These are phyloP conservation scores for Pyrenophora tritici-repentis DNA, from an alignment of 2,329 filamentous ascomycete genomes.

Conservation along the genomic window DNA sequence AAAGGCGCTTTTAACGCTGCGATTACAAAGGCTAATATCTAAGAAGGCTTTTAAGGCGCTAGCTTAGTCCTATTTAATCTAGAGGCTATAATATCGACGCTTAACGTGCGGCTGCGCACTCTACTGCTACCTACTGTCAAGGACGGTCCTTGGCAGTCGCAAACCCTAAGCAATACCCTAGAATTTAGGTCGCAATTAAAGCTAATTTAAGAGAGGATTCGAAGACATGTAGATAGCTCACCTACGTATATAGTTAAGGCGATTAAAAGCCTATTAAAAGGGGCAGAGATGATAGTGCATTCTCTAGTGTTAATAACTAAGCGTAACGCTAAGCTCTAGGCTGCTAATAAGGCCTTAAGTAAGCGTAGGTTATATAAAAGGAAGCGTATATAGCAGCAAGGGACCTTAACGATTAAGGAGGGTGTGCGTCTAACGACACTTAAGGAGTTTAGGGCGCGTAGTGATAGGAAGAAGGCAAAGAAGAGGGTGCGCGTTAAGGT, in stretches of 20 bases:
- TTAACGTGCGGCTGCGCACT: conserved; percentile 24
- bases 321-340: neutral
- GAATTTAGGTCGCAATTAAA: no score
- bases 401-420: no score
- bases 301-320: neutral
- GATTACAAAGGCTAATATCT: conserved; percentile 23
- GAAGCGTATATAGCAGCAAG: no score
- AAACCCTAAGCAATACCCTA: no score
- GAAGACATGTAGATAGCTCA: conserved; percentile 1
- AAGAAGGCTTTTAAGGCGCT: conserved; percentile 37
- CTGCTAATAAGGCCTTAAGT: conserved; percentile 3
- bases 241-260: conserved; percentile 1
- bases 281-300: no score
- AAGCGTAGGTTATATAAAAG: conserved; percentile 7
- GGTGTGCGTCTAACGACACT: no score
- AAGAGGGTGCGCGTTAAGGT: no score
- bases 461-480: no score
- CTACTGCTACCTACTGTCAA: conserved; percentile 5
- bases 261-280: neutral
- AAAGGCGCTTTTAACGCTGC: conserved; percentile 26
- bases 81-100: conserved; percentile 40
- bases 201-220: no score
- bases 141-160: conserved; percentile 3
- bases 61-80: conserved; percentile 41
- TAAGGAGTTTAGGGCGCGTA: no score